Conservation (phyloP, 805 yeast genomes). For the Wickerhamiella siamensis region DNA sequence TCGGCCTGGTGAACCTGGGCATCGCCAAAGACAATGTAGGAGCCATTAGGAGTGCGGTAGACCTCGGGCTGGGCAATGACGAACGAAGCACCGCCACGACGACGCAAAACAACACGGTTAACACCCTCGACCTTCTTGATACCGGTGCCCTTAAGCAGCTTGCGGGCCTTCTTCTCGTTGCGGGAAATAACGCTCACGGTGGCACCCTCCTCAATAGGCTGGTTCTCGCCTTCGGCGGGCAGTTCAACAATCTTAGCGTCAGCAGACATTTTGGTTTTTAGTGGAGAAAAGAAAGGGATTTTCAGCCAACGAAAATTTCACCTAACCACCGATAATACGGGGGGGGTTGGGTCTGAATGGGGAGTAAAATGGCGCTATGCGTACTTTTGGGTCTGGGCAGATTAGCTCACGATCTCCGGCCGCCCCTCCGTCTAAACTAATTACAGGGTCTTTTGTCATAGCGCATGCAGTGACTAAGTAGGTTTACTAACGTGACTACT, state of each 20-base stretch:
- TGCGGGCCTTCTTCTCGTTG: slow-evolving; percentile 94
- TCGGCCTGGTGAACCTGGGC: slow-evolving; percentile 75
- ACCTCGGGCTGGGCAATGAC: slow-evolving; percentile 93
- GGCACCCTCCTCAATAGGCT: slow-evolving; percentile 42
- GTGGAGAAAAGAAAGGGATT: neutral
- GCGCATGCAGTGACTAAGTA: too few relatives aligned
- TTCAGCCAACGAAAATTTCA: slow-evolving; percentile 1
- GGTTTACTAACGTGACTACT: too few relatives aligned
- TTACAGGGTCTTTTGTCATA: too few relatives aligned
- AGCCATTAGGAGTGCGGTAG: slow-evolving; percentile 83
- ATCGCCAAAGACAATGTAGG: slow-evolving; percentile 95
- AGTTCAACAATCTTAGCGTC: slow-evolving; percentile 5
- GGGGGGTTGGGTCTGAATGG: too few relatives aligned
- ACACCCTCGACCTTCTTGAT: slow-evolving; percentile 85
- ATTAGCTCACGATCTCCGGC: too few relatives aligned
- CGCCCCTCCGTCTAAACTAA: too few relatives aligned
- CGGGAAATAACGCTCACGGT: slow-evolving; percentile 67
- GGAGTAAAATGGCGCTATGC: too few relatives aligned
- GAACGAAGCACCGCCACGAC: slow-evolving; percentile 78
- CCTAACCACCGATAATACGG: neutral
- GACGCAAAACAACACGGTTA: slow-evolving; percentile 89
- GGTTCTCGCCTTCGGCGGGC: slow-evolving; percentile 37
- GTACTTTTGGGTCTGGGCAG: too few relatives aligned
- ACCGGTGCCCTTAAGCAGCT: slow-evolving; percentile 71
- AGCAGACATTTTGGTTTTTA: slow-evolving; percentile 5